A percentile compares a stretch with the other conserved stretches of the same genome.
Conservation (phyloP, 2,329 filamentous ascomycete species). For the Fonsecaea multimorphosa region DNA sequence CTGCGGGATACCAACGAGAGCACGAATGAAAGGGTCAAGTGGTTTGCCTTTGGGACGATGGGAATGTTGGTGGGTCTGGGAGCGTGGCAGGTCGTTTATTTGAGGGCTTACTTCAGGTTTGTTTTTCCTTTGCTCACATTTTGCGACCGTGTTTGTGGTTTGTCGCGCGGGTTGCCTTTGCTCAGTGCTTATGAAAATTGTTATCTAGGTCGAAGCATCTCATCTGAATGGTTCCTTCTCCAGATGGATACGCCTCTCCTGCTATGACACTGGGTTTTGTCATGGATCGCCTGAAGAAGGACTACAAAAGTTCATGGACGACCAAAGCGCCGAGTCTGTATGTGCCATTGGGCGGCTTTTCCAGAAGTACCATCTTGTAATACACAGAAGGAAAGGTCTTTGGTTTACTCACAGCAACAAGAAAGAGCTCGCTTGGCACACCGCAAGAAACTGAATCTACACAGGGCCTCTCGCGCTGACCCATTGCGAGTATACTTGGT, state of each 20-base stretch:
- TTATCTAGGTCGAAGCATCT: conserved; percentile 68
- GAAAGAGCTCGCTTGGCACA: background rate
- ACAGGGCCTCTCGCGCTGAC: background rate
- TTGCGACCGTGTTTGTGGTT: background rate
- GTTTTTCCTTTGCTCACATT: conserved; percentile 35
- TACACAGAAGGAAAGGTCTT: background rate
- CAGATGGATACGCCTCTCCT: background rate
- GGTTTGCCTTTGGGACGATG: conserved; percentile 95
- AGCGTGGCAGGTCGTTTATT: conserved; percentile 96
- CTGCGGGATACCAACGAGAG: conserved; percentile 98
- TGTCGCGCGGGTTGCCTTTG: background rate
- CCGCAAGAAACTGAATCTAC: background rate
- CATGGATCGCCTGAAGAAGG: background rate
- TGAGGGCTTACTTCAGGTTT: conserved; percentile 93
- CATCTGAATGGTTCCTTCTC: conserved; percentile 56
- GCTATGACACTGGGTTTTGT: background rate
- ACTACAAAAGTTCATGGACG: background rate
- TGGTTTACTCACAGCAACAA: background rate
- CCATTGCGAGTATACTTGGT: background rate
- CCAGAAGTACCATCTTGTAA: background rate
- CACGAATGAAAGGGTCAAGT: conserved; percentile 98
- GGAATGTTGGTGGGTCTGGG: conserved; percentile 87
- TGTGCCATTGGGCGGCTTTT: background rate
- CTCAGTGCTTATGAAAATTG: background rate
- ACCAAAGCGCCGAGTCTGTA: background rate